Conservation (phyloP, 2,329 filamentous ascomycete species). For the Cadophora gregata region DNA sequence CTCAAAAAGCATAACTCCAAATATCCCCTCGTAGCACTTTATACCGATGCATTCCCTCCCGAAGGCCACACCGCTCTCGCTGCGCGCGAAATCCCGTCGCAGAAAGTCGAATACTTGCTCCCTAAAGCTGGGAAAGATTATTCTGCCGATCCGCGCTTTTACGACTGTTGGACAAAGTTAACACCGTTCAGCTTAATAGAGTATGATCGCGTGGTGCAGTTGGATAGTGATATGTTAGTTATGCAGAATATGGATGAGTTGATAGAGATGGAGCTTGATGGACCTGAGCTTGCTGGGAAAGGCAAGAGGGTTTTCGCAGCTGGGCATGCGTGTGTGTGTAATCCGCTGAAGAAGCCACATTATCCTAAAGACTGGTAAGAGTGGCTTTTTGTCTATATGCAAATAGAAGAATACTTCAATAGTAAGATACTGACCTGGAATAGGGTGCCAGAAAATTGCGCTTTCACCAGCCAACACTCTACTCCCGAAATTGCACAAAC, state of each 20-base stretch:
- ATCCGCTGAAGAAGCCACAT: conserved; percentile 77
- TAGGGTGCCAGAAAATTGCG: conserved; percentile 60
- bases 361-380: conserved; percentile 76
- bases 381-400: not conserved
- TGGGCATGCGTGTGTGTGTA: conserved; percentile 85
- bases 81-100: conserved; percentile 70
- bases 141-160: conserved; percentile 80
- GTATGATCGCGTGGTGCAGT: conserved; percentile 80
- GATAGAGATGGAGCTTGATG: conserved; percentile 80
- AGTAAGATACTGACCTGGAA: not conserved
- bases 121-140: conserved; percentile 71
- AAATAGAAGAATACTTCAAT: not conserved
- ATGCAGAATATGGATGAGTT: conserved; percentile 88
- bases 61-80: conserved; percentile 73
- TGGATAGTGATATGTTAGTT: conserved; percentile 90
- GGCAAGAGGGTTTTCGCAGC: conserved; percentile 77
- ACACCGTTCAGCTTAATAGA: conserved; percentile 77
- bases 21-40: conserved; percentile 83
- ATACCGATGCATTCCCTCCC: conserved; percentile 76
- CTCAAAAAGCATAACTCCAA: conserved; percentile 68
- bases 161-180: conserved; percentile 90
- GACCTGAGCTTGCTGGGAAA: conserved; percentile 53
- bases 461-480: conserved; percentile 60
- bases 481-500: conserved; percentile 55
- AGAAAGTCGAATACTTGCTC: conserved; percentile 74